A percentile compares a stretch with the other conserved stretches of the same genome.
Evolutionary conservation across 108 stramenopile species (phyloP).

Genomic region (Nitzschia palea): DNA sequence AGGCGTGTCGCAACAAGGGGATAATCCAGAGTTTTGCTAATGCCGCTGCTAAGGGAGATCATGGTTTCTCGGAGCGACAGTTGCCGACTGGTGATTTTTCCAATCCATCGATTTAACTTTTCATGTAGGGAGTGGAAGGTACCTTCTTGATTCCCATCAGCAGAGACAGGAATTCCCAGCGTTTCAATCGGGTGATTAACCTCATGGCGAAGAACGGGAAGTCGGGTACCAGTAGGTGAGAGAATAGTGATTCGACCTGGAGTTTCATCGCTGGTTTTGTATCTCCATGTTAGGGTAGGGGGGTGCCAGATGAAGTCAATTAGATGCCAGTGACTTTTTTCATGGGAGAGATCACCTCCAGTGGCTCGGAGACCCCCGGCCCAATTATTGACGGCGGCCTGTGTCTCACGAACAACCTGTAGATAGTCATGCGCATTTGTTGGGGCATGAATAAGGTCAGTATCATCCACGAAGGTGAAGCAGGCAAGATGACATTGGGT

Average conservation of each 20-base stretch:
- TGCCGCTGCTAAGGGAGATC: neutral
- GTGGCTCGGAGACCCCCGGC: neutral
- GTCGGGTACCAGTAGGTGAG: neutral
- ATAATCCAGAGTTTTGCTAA: neutral
- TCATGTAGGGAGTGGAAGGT: neutral
- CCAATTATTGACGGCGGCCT: neutral
- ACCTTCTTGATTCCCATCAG: neutral
- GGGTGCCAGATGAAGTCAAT: neutral
- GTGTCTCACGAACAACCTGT: neutral
- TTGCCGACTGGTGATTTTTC: neutral
- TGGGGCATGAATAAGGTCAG: constrained; percentile 15
- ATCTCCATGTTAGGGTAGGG: neutral
- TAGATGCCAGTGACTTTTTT: neutral
- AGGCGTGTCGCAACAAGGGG: neutral
- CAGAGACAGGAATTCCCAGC: neutral
- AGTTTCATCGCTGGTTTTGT: neutral
- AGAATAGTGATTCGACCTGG: neutral
- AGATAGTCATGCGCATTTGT: neutral
- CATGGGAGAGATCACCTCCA: neutral
- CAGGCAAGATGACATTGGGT: neutral
- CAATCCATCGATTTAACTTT: neutral
- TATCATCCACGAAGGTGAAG: constrained; percentile 37
- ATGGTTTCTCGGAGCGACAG: neutral
- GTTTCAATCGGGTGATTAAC: neutral
- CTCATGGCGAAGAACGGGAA: neutral